A percentile compares a stretch with the other conserved stretches of the same genome.
Evolutionary conservation across 148 eudicot genomes (phyloP).

Genomic region (Cornus kousa): DNA sequence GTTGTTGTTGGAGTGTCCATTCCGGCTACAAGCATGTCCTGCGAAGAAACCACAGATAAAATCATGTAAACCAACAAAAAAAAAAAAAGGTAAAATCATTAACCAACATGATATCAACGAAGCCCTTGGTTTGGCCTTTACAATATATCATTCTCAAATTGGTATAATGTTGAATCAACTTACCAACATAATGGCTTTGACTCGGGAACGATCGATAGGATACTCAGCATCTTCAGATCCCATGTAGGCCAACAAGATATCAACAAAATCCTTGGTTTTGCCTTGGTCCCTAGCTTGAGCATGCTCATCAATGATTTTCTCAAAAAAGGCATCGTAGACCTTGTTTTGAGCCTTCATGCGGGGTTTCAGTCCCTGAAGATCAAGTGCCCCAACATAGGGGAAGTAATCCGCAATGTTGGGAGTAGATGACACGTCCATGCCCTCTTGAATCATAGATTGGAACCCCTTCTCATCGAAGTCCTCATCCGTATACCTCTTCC

Average conservation of each 20-base stretch:
- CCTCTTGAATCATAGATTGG: no score
- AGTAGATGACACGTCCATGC: no score
- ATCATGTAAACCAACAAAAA: no score
- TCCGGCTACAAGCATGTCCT: constrained; percentile 11
- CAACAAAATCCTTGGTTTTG: constrained; percentile 17
- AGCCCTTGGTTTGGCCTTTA: no score
- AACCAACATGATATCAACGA: no score
- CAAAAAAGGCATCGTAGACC: constrained; percentile 6
- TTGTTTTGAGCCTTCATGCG: constrained; percentile 5
- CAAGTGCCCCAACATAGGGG: no score
- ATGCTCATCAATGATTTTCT: not conserved
- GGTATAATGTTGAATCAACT: no score
- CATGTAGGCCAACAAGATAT: not conserved
- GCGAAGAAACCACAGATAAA: not conserved
- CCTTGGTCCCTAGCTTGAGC: not conserved
- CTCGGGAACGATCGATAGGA: not conserved
- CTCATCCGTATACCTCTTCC: no score
- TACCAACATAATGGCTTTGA: constrained; percentile 23
- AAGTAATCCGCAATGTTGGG: not conserved
- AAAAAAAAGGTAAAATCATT: no score
- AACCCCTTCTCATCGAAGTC: no score
- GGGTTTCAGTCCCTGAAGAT: constrained; percentile 4
- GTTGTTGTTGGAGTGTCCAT: not conserved
- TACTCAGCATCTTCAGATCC: no score
- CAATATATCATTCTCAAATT: no score